Evolutionary conservation across 176 grass and related monocot genomes (phyloP).

Genomic region (Aegilops bicornis): DNA sequence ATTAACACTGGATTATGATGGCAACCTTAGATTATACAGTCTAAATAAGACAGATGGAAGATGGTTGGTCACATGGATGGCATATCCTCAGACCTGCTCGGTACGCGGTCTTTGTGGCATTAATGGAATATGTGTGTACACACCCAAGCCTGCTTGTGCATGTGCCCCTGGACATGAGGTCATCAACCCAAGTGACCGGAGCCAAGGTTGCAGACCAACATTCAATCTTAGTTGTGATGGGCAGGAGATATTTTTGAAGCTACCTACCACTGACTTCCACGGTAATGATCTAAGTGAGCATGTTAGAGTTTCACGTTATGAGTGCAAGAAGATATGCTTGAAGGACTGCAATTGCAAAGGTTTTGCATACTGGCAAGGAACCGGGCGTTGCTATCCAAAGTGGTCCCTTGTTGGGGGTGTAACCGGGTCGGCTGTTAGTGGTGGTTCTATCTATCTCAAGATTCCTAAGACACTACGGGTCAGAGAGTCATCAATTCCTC

Average conservation of each 20-base stretch:
- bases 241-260: conserved; percentile 23
- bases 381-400: conserved; percentile 35
- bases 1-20: conserved; percentile 48
- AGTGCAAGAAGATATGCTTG: conserved; percentile 32
- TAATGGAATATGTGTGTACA: conserved; percentile 58
- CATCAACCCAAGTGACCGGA: conserved; percentile 36
- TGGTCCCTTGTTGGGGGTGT: conserved; percentile 24
- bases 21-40: conserved; percentile 51
- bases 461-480: conserved; percentile 8
- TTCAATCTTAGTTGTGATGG: conserved; percentile 17
- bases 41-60: not conserved
- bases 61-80: conserved; percentile 59
- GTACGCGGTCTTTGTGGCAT: conserved; percentile 41
- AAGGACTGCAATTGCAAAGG: conserved; percentile 32
- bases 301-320: not conserved
- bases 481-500: not conserved
- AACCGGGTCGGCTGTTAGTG: not conserved
- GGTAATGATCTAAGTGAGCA: conserved; percentile 6
- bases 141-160: conserved; percentile 21
- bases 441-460: conserved; percentile 32
- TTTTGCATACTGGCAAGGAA: conserved; percentile 38
- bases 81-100: conserved; percentile 37
- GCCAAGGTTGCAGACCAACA: conserved; percentile 46
- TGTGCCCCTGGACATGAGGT: conserved; percentile 49
- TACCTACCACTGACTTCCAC: conserved; percentile 21